Percentiles rank a stretch among this genome's conserved stretches.
Conservation (phyloP, 1,284 basidiomycete species). For the Ganoderma boninense region DNA sequence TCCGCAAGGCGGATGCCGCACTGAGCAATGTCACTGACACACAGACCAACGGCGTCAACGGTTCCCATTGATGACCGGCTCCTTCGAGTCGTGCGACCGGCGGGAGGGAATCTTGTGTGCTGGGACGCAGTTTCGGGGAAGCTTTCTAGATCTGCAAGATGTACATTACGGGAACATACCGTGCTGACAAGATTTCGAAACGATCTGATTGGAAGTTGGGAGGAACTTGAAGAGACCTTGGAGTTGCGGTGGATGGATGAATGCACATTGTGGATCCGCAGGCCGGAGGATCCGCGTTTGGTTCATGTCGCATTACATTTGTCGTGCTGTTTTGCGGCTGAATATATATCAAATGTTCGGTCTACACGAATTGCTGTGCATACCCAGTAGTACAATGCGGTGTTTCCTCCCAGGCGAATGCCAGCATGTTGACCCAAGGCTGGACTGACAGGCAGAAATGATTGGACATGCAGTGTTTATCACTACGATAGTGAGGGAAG, state of each 20-base stretch:
- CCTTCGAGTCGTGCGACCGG: too few relatives aligned
- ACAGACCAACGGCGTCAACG: constrained; percentile 40
- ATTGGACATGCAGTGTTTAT: neutral
- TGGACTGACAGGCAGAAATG: too few relatives aligned
- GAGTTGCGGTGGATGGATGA: neutral
- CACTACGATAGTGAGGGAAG: neutral
- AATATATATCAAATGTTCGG: neutral
- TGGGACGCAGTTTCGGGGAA: neutral
- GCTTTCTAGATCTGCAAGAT: neutral
- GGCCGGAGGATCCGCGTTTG: neutral
- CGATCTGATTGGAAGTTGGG: neutral
- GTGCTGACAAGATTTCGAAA: constrained; percentile 1
- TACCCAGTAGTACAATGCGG: too few relatives aligned
- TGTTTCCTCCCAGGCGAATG: too few relatives aligned
- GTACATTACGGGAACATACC: neutral
- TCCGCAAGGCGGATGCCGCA: constrained; percentile 85
- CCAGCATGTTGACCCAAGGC: too few relatives aligned
- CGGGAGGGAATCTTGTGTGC: too few relatives aligned
- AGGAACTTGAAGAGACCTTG: neutral
- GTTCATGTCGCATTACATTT: neutral
- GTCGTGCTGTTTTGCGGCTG: neutral
- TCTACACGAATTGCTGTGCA: neutral
- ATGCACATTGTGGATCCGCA: neutral
- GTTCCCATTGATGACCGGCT: constrained; percentile 30
- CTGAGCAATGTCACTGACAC: constrained; percentile 68